Evolutionary conservation across 2,329 filamentous ascomycete genomes (phyloP).

Genomic region (Nothomitra cinnamomea): DNA sequence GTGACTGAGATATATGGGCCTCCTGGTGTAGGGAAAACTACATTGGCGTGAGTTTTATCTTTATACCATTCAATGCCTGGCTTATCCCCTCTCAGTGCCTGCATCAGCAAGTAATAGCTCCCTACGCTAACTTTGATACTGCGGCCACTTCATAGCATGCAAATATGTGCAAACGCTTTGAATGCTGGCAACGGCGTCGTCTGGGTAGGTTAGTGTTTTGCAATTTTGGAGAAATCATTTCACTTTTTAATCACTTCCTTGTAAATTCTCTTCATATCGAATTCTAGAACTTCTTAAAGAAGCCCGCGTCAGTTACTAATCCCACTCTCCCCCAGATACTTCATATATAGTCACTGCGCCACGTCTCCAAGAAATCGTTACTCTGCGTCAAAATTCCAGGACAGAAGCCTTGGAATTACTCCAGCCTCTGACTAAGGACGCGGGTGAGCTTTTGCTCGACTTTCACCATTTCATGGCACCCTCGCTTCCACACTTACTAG

Average conservation of each 20-base stretch:
- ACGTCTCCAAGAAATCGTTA: slow-evolving; percentile 32
- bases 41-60: slow-evolving; percentile 46
- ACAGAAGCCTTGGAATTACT: not conserved
- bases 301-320: not conserved
- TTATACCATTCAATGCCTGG: not conserved
- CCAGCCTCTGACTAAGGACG: not conserved
- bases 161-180: slow-evolving; percentile 48
- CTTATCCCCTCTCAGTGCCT: not conserved
- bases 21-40: slow-evolving; percentile 70
- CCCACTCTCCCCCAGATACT: slow-evolving; percentile 23
- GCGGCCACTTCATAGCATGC: slow-evolving; percentile 38
- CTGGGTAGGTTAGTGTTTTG: slow-evolving; percentile 54
- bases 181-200: slow-evolving; percentile 44
- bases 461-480: slow-evolving; percentile 48
- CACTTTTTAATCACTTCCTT: slow-evolving; percentile 6
- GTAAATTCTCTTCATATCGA: not conserved
- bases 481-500: slow-evolving; percentile 49
- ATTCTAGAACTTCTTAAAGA: not conserved
- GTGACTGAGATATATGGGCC: slow-evolving; percentile 81
- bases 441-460: slow-evolving; percentile 24
- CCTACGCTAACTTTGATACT: not conserved
- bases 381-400: slow-evolving; percentile 4
- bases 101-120: not conserved
- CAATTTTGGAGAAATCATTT: not conserved
- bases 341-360: slow-evolving; percentile 29